Conservation (phyloP, 345 rosid species). For the Trapa bicornis region DNA sequence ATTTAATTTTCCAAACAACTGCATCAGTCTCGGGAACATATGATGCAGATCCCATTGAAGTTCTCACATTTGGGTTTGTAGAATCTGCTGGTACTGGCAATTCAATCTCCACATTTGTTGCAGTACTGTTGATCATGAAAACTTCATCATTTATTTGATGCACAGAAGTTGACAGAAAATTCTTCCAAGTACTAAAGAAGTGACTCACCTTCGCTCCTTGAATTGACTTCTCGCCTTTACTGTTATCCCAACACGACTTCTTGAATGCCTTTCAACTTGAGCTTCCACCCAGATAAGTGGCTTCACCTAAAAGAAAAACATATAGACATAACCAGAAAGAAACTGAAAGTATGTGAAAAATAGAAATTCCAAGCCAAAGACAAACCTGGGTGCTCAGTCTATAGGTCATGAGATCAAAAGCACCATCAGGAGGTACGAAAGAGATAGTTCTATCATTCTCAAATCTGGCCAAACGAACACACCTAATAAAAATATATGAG, state of each 20-base stretch:
- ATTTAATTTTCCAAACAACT: conserved; percentile 63
- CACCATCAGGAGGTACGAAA: conserved; percentile 91
- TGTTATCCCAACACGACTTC: conserved; percentile 80
- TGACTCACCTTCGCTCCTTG: conserved; percentile 77
- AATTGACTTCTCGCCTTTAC: conserved; percentile 88
- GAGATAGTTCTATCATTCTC: conserved; percentile 96
- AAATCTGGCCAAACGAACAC: conserved; percentile 92
- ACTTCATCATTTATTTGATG: conserved; percentile 1
- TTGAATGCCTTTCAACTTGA: conserved; percentile 81
- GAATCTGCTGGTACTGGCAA: conserved; percentile 69
- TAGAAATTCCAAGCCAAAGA: conserved; percentile 3
- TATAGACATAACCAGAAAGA: background rate
- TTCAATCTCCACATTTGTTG: conserved; percentile 58
- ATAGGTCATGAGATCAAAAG: conserved; percentile 97
- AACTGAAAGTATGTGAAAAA: background rate
- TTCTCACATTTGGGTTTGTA: conserved; percentile 75
- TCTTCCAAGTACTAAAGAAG: background rate
- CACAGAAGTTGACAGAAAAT: conserved; percentile 1
- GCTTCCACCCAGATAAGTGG: conserved; percentile 96
- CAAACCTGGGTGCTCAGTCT: conserved; percentile 92
- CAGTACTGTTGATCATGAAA: conserved; percentile 37
- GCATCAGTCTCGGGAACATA: conserved; percentile 74
- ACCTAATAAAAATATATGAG: conserved; percentile 30
- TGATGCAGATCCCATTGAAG: conserved; percentile 88
- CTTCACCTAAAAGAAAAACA: conserved; percentile 44